A percentile compares a stretch with the other conserved stretches of the same genome.
These are phyloP conservation scores for Pleurotus tuber-regium DNA, from an alignment of 768 basidiomycete genomes.

Conservation along the genomic window DNA sequence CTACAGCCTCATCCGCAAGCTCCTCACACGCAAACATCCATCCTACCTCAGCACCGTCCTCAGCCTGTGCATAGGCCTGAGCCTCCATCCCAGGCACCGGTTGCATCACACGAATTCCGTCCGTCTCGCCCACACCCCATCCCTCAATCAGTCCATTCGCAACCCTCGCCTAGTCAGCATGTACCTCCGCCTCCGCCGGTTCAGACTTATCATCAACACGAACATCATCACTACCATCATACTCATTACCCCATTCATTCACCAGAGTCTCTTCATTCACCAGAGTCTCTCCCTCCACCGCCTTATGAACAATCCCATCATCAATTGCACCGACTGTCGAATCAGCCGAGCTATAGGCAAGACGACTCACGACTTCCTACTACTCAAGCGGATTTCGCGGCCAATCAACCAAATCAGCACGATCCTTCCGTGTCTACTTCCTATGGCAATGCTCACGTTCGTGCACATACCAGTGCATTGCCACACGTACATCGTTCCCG, in stretches of 20 bases:
- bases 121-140: conserved; percentile 12
- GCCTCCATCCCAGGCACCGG: conserved; percentile 6
- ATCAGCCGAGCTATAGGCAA: not conserved
- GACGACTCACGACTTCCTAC: too few relatives aligned
- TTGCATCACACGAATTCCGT: not conserved
- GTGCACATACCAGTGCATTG: too few relatives aligned
- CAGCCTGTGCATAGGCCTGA: conserved; percentile 12
- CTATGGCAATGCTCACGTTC: too few relatives aligned
- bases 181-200: conserved; percentile 8
- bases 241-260: not conserved
- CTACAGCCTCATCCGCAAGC: conserved; percentile 16
- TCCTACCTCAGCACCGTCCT: conserved; percentile 13
- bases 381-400: too few relatives aligned
- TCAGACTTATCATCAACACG: conserved; percentile 12
- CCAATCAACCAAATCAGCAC: too few relatives aligned
- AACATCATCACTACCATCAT: conserved; percentile 13
- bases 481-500: too few relatives aligned
- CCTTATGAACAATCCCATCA: conserved; percentile 8
- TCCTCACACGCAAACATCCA: conserved; percentile 4
- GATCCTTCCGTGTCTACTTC: too few relatives aligned
- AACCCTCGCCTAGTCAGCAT: conserved; percentile 9
- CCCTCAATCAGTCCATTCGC: conserved; percentile 10
- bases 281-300: conserved; percentile 15
- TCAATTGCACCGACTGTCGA: not conserved
- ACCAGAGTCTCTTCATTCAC: conserved; percentile 4